Conservation (phyloP, 2,329 filamentous ascomycete species). For the Didymella lethalis region DNA sequence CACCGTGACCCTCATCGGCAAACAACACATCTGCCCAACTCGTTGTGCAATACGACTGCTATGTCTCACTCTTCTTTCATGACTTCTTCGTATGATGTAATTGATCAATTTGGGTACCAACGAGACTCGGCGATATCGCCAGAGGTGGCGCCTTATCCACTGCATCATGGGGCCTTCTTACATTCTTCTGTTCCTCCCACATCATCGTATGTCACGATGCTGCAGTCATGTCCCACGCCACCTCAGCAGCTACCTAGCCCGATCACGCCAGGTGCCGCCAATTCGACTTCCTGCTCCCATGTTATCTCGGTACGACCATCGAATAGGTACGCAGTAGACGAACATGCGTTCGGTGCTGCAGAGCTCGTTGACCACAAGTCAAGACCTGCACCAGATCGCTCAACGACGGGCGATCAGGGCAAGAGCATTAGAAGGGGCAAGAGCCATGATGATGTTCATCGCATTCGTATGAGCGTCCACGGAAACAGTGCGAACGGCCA, state of each 20-base stretch:
- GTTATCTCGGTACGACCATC: background rate
- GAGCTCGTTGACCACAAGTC: background rate
- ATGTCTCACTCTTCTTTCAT: background rate
- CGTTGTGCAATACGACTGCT: background rate
- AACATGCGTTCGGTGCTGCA: background rate
- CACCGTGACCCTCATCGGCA: background rate
- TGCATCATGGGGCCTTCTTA: background rate
- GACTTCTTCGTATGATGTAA: slow-evolving; percentile 4
- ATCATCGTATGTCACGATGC: background rate
- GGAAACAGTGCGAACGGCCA: background rate
- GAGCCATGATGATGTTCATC: background rate
- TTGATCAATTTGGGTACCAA: background rate
- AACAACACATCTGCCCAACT: background rate
- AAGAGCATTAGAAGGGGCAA: background rate
- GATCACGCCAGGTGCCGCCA: background rate
- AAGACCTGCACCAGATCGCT: background rate
- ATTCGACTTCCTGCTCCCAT: background rate
- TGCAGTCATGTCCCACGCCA: background rate
- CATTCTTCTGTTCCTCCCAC: background rate
- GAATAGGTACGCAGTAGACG: slow-evolving; percentile 2
- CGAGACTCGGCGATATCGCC: background rate
- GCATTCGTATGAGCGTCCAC: background rate
- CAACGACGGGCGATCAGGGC: background rate
- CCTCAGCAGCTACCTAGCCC: background rate
- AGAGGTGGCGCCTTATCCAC: background rate